Evolutionary conservation across 306 rosid genomes (phyloP).

Genomic region (Casuarina cunninghamiana): DNA sequence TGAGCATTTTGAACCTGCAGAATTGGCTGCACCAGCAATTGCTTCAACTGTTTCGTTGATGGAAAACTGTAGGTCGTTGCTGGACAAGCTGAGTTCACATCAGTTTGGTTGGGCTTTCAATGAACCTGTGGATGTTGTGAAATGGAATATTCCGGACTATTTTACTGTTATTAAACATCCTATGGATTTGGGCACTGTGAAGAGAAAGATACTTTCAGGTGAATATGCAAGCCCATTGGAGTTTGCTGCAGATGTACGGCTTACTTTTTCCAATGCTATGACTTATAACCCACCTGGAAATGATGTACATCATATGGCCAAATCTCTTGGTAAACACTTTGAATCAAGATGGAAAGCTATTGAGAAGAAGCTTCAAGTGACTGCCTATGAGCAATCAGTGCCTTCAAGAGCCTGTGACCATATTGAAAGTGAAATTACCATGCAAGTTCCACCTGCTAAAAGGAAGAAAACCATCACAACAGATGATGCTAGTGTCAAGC

Average conservation of each 20-base stretch:
- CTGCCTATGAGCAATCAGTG: conserved; percentile 37
- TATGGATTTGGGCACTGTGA: conserved; percentile 92
- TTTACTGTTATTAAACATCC: conserved; percentile 82
- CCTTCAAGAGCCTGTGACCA: conserved; percentile 39
- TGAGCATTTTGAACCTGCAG: conserved; percentile 46
- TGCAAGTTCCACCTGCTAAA: conserved; percentile 49
- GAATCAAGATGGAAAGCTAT: conserved; percentile 76
- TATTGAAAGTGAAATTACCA: conserved; percentile 40
- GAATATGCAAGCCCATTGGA: conserved; percentile 56
- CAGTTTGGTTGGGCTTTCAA: conserved; percentile 72
- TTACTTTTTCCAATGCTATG: conserved; percentile 83
- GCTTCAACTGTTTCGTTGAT: conserved; percentile 50
- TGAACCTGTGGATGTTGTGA: conserved; percentile 73
- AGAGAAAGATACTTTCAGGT: conserved; percentile 57
- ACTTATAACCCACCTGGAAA: conserved; percentile 84
- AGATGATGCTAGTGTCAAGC: conserved; percentile 36
- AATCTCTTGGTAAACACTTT: conserved; percentile 55
- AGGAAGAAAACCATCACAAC: conserved; percentile 50
- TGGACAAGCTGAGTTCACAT: conserved; percentile 55
- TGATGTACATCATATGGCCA: conserved; percentile 73
- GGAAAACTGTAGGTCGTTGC: conserved; percentile 65
- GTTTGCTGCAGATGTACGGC: conserved; percentile 82
- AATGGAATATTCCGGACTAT: conserved; percentile 89
- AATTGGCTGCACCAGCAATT: conserved; percentile 37
- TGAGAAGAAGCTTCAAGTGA: conserved; percentile 61